A percentile compares a stretch with the other conserved stretches of the same genome.
Conservation (phyloP, 2,329 filamentous ascomycete genomes). For the Pseudopithomyces chartarum region DNA sequence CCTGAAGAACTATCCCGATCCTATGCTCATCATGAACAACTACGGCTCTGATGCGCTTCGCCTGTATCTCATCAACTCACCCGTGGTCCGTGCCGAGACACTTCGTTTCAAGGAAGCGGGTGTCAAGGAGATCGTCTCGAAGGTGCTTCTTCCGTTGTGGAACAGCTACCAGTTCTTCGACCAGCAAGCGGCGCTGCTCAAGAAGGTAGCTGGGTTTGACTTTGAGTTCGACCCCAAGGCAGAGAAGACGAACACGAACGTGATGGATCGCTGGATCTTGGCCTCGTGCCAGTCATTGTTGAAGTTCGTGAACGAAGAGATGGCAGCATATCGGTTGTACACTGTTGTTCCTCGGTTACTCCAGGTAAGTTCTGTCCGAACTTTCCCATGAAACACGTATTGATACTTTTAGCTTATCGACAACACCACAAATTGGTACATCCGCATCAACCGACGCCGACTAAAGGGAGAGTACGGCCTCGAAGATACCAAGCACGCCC, state of each 20-base stretch:
- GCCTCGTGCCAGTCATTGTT: slow-evolving; percentile 90
- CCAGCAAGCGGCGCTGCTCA: slow-evolving; percentile 81
- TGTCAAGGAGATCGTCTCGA: slow-evolving; percentile 93
- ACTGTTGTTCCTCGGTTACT: slow-evolving; percentile 88
- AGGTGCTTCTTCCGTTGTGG: slow-evolving; percentile 89
- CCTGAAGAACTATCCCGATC: slow-evolving; percentile 94
- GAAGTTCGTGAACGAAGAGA: slow-evolving; percentile 90
- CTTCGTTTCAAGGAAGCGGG: slow-evolving; percentile 89
- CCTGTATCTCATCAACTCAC: slow-evolving; percentile 96
- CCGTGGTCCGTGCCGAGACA: slow-evolving; percentile 89
- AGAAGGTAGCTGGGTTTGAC: slow-evolving; percentile 80
- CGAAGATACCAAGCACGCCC: slow-evolving; percentile 83
- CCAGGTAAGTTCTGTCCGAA: slow-evolving; percentile 39
- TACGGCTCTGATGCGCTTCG: slow-evolving; percentile 92
- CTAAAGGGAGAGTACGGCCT: slow-evolving; percentile 88
- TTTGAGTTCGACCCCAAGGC: slow-evolving; percentile 79
- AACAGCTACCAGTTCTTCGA: slow-evolving; percentile 98
- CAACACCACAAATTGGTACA: slow-evolving; percentile 98
- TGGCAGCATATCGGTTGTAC: slow-evolving; percentile 74
- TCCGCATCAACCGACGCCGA: slow-evolving; percentile 88
- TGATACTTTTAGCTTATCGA: slow-evolving; percentile 68
- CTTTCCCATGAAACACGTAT: neutral
- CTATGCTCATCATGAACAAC: slow-evolving; percentile 77
- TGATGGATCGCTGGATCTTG: slow-evolving; percentile 96
- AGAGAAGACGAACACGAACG: slow-evolving; percentile 79